Evolutionary conservation across 176 grass and related monocot species (phyloP).

Genomic region (Zea mays): DNA sequence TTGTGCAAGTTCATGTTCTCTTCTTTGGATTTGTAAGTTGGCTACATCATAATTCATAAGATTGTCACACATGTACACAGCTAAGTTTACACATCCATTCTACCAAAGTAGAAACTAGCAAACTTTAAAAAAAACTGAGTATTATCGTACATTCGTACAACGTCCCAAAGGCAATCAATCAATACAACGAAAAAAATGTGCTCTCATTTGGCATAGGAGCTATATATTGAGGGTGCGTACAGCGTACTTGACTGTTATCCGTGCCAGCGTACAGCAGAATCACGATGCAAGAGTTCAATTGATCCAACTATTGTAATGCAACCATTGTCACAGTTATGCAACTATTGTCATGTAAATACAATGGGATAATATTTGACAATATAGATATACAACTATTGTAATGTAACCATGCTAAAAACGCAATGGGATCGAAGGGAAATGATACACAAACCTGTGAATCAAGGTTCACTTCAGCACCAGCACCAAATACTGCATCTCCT

Average conservation of each 20-base stretch:
- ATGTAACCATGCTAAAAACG: background rate
- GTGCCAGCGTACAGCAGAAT: background rate
- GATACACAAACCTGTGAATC: conserved; percentile 76
- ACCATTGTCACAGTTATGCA: background rate
- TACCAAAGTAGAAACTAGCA: background rate
- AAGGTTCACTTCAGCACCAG: conserved; percentile 83
- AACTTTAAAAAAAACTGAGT: conserved; percentile 9
- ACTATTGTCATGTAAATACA: background rate
- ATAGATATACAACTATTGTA: background rate
- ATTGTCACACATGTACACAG: conserved; percentile 21
- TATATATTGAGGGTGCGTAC: background rate
- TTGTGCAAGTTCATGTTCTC: background rate
- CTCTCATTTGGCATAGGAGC: background rate
- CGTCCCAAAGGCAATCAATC: background rate
- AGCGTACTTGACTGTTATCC: background rate
- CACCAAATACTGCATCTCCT: conserved; percentile 86
- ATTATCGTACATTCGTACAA: background rate
- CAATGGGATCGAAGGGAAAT: conserved; percentile 6
- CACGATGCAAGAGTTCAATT: background rate
- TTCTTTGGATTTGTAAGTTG: background rate
- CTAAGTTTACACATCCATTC: conserved; percentile 4
- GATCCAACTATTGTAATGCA: background rate
- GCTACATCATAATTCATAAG: background rate
- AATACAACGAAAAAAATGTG: background rate
- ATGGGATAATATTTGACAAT: background rate